Conservation (phyloP, 73 alveolate genomes). For the Halteria grandinella region DNA sequence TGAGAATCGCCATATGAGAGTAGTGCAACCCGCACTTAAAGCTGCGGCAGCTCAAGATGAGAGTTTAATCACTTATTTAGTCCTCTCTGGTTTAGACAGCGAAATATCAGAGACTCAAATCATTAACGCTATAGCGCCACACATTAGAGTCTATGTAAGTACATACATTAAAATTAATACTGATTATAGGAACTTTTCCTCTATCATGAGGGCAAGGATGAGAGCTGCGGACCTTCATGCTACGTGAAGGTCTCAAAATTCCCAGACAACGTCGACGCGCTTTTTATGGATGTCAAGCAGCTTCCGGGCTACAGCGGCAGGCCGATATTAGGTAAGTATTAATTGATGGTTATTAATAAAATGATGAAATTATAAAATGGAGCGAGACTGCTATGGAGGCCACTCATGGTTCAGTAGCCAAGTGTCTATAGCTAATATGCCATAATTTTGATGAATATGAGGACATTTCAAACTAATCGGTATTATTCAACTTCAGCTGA, state of each 20-base stretch:
- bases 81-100: no score
- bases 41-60: no score
- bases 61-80: no score
- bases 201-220: background rate
- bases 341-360: background rate
- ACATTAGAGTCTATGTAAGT: no score
- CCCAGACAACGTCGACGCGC: background rate
- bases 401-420: background rate
- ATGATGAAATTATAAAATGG: no score
- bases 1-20: no score
- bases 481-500: no score
- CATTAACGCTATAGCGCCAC: no score
- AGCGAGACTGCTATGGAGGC: background rate
- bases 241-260: background rate
- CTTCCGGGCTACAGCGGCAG: background rate
- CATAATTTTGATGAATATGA: no score
- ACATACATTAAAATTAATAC: background rate
- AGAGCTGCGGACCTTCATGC: background rate
- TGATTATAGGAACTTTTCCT: background rate
- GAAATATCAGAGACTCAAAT: no score
- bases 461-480: no score
- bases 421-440: background rate
- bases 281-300: background rate
- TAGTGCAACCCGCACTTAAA: no score
- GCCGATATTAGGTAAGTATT: background rate